Evolutionary conservation across 164 flowering plant genomes (phyloP).

Genomic region (Annona squamosa): DNA sequence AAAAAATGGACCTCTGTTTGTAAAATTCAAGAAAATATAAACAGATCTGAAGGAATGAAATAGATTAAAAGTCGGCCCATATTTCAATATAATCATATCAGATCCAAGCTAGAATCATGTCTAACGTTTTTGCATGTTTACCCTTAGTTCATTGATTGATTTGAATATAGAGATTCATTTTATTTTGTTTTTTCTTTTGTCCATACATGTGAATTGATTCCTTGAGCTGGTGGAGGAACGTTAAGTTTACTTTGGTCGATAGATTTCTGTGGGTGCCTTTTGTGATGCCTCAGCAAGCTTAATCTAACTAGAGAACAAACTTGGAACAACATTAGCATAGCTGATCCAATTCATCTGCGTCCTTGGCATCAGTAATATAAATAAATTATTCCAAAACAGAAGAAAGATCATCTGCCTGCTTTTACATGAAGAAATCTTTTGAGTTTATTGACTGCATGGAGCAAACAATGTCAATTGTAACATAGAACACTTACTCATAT

Average conservation of each 20-base stretch:
- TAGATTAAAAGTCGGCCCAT: no score
- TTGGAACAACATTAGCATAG: background rate
- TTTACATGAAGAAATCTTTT: background rate
- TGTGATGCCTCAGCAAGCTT: background rate
- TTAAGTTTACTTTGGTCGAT: background rate
- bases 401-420: background rate
- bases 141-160: no score
- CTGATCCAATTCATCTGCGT: background rate
- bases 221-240: background rate
- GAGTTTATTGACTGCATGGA: background rate
- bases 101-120: no score
- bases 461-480: background rate
- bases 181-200: no score
- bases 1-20: no score
- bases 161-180: no score
- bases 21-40: no score
- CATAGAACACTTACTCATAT: constrained; percentile 65
- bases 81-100: no score
- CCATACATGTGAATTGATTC: no score
- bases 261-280: background rate
- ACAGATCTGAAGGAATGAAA: no score
- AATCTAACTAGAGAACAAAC: background rate
- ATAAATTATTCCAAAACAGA: background rate
- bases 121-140: no score
- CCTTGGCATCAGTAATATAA: background rate